phyloP scores from a whole-genome alignment of 495 filamentous ascomycete species.

The Cercophora newfieldiana region DNA sequence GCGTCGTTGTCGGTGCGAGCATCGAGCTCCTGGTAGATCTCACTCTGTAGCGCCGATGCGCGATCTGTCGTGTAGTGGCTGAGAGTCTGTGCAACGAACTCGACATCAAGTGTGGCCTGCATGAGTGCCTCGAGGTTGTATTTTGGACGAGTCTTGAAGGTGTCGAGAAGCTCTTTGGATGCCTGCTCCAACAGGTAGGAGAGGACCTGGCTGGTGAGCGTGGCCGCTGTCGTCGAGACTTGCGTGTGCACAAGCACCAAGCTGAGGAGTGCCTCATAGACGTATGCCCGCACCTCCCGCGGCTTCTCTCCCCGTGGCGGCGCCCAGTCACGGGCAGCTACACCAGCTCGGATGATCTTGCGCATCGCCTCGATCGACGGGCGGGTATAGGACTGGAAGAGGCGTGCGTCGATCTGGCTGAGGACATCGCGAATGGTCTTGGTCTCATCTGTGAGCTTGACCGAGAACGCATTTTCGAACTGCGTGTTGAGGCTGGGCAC shows the following conservation, averaged over 20 bases:
- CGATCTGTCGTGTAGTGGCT: conserved; percentile 83
- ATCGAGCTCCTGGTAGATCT: conserved; percentile 89
- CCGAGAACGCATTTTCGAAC: conserved; percentile 86
- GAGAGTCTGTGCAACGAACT: conserved; percentile 93
- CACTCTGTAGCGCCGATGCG: conserved; percentile 73
- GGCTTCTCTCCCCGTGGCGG: conserved; percentile 61
- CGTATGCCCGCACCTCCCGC: conserved; percentile 76
- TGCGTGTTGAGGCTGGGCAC: conserved; percentile 80
- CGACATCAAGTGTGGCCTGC: conserved; percentile 95
- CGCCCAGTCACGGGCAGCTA: conserved; percentile 69
- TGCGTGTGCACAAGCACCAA: conserved; percentile 91
- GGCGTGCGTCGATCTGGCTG: conserved; percentile 78
- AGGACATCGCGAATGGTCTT: conserved; percentile 89
- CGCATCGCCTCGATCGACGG: conserved; percentile 65
- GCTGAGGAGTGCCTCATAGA: conserved; percentile 78
- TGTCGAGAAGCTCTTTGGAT: conserved; percentile 65
- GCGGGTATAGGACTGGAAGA: conserved; percentile 87
- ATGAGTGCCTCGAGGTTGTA: conserved; percentile 82
- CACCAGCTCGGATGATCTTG: conserved; percentile 66
- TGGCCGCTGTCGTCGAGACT: conserved; percentile 75
- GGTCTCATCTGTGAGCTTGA: conserved; percentile 86
- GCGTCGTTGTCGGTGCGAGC: conserved; percentile 82
- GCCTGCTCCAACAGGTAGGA: conserved; percentile 78
- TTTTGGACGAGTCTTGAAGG: conserved; percentile 63
- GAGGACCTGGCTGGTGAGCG: conserved; percentile 71